Conservation (phyloP, 768 basidiomycete species). For the Sporobolomyces roseus region DNA sequence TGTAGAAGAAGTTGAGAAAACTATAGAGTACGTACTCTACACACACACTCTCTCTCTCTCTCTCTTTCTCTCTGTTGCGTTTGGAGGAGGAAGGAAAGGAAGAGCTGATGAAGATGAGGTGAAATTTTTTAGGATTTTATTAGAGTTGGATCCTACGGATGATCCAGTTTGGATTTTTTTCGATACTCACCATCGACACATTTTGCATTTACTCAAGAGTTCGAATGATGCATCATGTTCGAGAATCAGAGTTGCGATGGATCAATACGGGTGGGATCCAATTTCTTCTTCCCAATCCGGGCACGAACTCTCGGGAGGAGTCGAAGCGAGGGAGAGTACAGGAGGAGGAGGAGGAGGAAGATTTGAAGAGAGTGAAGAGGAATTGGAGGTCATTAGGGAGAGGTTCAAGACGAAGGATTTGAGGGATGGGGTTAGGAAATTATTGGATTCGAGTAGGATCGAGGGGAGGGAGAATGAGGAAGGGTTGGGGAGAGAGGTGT, state of each 20-base stretch:
- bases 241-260: conserved; percentile 30
- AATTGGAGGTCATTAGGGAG: too few relatives aligned
- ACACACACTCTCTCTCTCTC: conserved; percentile 45
- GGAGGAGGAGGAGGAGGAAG: conserved; percentile 8
- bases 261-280: conserved; percentile 28
- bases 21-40: conserved; percentile 86
- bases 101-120: too few relatives aligned
- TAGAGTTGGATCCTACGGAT: conserved; percentile 78
- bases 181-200: conserved; percentile 84
- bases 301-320: too few relatives aligned
- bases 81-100: too few relatives aligned
- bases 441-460: neutral
- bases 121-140: conserved; percentile 64
- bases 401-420: neutral
- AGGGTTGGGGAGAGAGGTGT: conserved; percentile 68
- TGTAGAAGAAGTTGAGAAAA: conserved; percentile 93
- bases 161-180: conserved; percentile 96
- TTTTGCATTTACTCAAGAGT: conserved; percentile 55
- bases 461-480: conserved; percentile 39
- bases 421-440: neutral
- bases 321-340: too few relatives aligned
- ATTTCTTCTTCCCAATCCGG: neutral
- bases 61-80: neutral
- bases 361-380: conserved; percentile 4
- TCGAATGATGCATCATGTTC: conserved; percentile 27